Conservation (phyloP, 106 monocot species). For the Dioscorea dumetorum region DNA sequence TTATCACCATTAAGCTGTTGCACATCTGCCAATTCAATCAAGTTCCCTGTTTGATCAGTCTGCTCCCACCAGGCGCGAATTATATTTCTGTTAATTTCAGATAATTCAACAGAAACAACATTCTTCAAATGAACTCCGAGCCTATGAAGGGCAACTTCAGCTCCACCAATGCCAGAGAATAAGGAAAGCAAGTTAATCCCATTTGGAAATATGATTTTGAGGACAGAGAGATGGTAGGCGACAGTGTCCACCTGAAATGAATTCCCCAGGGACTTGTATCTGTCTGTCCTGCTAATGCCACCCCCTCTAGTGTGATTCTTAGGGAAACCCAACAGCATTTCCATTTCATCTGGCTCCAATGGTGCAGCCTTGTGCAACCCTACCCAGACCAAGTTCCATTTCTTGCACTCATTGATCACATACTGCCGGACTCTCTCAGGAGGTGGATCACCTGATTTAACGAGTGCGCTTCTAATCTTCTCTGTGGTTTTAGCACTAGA, state of each 20-base stretch:
- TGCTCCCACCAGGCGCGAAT: slow-evolving; percentile 69
- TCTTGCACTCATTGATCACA: slow-evolving; percentile 42
- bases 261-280: slow-evolving; percentile 58
- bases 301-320: slow-evolving; percentile 64
- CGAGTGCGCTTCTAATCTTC: slow-evolving; percentile 27
- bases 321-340: slow-evolving; percentile 62
- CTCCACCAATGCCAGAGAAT: slow-evolving; percentile 80
- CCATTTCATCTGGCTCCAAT: slow-evolving; percentile 66
- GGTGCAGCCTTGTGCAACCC: slow-evolving; percentile 60
- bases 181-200: slow-evolving; percentile 64
- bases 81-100: slow-evolving; percentile 43
- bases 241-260: slow-evolving; percentile 86
- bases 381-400: slow-evolving; percentile 79
- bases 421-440: slow-evolving; percentile 14
- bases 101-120: slow-evolving; percentile 69
- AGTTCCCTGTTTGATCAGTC: slow-evolving; percentile 44
- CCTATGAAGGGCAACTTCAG: slow-evolving; percentile 75
- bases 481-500: slow-evolving; percentile 45
- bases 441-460: slow-evolving; percentile 20
- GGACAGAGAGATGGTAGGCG: slow-evolving; percentile 63
- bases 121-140: slow-evolving; percentile 50
- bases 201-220: slow-evolving; percentile 57
- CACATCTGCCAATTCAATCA: slow-evolving; percentile 52
- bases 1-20: slow-evolving; percentile 23
- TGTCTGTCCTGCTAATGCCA: slow-evolving; percentile 50